Conservation (phyloP, 148 eudicot genomes). For the Arbutus unedo region DNA sequence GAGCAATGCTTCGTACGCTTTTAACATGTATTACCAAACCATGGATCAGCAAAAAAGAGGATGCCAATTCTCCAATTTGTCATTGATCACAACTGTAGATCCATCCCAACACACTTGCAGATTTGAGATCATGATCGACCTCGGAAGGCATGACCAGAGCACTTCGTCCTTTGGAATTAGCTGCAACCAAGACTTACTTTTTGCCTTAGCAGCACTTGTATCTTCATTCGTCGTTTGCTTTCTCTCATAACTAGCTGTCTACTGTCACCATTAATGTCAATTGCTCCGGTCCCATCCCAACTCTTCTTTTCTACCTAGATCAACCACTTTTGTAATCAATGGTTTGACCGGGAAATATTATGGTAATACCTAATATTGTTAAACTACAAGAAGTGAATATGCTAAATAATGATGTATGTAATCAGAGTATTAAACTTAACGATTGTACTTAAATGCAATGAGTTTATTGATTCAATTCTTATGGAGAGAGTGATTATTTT, state of each 20-base stretch:
- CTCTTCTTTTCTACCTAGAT: not conserved
- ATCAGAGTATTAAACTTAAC: too few species aligned
- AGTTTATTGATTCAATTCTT: too few species aligned
- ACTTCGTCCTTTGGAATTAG: constrained; percentile 7
- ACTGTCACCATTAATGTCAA: not conserved
- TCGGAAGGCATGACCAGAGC: constrained; percentile 37
- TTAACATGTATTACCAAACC: constrained; percentile 78
- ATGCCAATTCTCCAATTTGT: constrained; percentile 55
- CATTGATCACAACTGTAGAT: constrained; percentile 53
- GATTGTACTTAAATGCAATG: too few species aligned
- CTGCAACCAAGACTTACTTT: not conserved
- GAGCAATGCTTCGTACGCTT: constrained; percentile 75
- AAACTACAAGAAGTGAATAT: too few species aligned
- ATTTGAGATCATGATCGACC: constrained; percentile 70
- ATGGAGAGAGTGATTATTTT: too few species aligned
- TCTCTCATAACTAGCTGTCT: not conserved
- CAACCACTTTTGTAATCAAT: not conserved
- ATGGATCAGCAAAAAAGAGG: constrained; percentile 64
- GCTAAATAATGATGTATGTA: too few species aligned
- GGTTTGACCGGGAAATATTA: too few species aligned
- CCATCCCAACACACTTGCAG: constrained; percentile 60
- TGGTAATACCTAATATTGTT: too few species aligned
- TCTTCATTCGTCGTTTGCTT: not conserved
- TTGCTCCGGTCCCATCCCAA: not conserved
- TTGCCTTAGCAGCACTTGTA: not conserved